Base-by-base conservation (phyloP, 805 yeast genomes). In the Ogataea allantospora region DNA sequence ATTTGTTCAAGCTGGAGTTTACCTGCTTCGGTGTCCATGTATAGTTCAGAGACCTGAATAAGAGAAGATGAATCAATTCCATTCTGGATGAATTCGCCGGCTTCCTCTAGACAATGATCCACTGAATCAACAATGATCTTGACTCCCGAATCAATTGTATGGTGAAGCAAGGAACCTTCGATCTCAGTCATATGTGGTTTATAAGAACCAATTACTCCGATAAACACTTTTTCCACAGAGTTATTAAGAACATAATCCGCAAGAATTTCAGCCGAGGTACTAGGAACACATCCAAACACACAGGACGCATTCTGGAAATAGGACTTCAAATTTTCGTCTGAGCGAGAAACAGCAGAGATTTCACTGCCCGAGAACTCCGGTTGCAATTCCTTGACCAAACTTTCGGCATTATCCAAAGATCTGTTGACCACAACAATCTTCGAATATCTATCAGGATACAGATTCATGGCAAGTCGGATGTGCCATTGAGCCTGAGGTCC, bases 401-500 rank as follows among this genome's bases (percentile, higher is more conserved):
- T 36, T 3, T 48, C 43, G 0, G 74, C 77, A 26, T 73, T 72
- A 14, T 53, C 58, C 5, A 59, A 20, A 2, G 71, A 53, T 38
- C 84, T 57, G 44, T 73, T 75, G 17, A 68, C 61, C 14, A 77
- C 56, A 27, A 73, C 65, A 27, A 80, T 73, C 11, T 55, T 58
- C 8, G 50, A 38, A 24, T 75, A 59, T 13, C 51, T 44, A 1
- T 40, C 54, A 8, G 65, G 67, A 53, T 66, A 78, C 27, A 71
- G 55, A 10, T 50, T 39, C 31, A 69, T 53, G 4, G 73, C 66
- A 39, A 71, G 60, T 48, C 63, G 66, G 23, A 68, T 61, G 52
- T 80, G 87, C 88, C 88, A 80, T 44, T 67, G 70, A 0, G 80
- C 80, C 55, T 80, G 86, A 23, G 68, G 66, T 0, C 87, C 88